Evolutionary conservation across 1,284 basidiomycete species (phyloP), one percentile per base, ranked within the genome.

Genomic region (Amylostereum areolatum): DNA sequence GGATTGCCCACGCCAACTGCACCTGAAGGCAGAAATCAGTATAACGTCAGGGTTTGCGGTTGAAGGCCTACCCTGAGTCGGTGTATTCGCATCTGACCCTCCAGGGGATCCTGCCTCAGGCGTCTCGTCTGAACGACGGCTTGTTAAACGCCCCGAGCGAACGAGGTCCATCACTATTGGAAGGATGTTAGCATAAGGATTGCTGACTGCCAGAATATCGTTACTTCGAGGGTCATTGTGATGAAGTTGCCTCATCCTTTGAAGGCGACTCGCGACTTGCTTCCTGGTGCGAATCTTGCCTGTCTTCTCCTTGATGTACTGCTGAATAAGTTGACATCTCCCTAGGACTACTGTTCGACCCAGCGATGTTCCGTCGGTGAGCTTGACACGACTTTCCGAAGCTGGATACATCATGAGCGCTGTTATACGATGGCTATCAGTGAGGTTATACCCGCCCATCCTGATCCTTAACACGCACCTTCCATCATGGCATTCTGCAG

Each of bases 201-300:
- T 27, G 9, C 27, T 18, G 29, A 4, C 6, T 9, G 10, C 12
- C 30, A 43, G 25, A 32, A 25, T 18, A 32, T 12, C 18, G 27
- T n/a, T 44, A 57, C 55, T 50, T 18, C 45, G 25, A 11, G 54
- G 51, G 27, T 57, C 54, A 30, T 51, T 45, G 18, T 49, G 47
- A 25, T 56, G 47, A 10, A 45, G 49, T 24, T 47, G 54, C 27
- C 55, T 48, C 29, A 57, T 34, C 12, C 55, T 42, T 45, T 57
- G 55, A 35, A 57, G 46, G 12, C 55, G 54, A 44, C 55, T 57
- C 34, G 54, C 53, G n/a, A 57, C 56, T 40, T 57, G 55, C 49
- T 57, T 56, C 29, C 54, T 48, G 11, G 51, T 53, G 35, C 55
- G 55, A 33, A 46, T 51, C 34, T 56, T 57, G 39, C 55, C 55